Base-by-base conservation (phyloP, 1,139 yeast species). In the Entelexis paramagnoliae region DNA sequence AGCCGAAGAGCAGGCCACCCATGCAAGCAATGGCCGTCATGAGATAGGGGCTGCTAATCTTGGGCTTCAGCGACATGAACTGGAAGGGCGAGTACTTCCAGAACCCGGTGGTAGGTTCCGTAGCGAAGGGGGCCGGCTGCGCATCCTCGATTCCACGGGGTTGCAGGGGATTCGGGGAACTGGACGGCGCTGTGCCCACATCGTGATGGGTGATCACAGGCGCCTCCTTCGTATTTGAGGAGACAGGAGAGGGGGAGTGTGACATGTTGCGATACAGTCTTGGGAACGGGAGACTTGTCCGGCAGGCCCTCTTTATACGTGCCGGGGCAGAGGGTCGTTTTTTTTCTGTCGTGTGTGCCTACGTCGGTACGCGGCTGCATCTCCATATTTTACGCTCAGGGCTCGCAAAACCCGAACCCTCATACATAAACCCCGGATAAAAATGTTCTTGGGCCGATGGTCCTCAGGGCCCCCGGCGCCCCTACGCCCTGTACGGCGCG, bases 1-100 rank as follows among this genome's bases (percentile, higher is more conserved):
- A 89, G 60, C 97, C 97, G 67, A 89, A 89, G 80, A 88, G 79
- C 71, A 87, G 83, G n/a, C 96, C 97, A 4, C 96, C 89, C 54
- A 89, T 81, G 30, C 96, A 87, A 2, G 96, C 81, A 16, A 85
- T 62, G 13, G 59, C 53, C 3, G 73, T 70, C 38, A 63, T 61
- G 20, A 69, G 57, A 51, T 69, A 70, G 7, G 72, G 71, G 56
- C 69, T 70, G 55, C 64, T 62, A 47, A 66, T 55, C 50, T 60
- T 65, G 16, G 57, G 58, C 42, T 45, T 50, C 44, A 55, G 38
- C 6, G 53, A 50, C 53, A 51, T 47, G 51, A 44, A 51, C 52
- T 53, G 53, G 48, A 54, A 52, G 7, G 57, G 57, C 1, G 48
- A 51, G 35, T 49, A 55, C 26, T 24, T 29, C 55, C 51, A 49